Conservation (phyloP, 257 asterid species). For the Penstemon davidsonii region DNA sequence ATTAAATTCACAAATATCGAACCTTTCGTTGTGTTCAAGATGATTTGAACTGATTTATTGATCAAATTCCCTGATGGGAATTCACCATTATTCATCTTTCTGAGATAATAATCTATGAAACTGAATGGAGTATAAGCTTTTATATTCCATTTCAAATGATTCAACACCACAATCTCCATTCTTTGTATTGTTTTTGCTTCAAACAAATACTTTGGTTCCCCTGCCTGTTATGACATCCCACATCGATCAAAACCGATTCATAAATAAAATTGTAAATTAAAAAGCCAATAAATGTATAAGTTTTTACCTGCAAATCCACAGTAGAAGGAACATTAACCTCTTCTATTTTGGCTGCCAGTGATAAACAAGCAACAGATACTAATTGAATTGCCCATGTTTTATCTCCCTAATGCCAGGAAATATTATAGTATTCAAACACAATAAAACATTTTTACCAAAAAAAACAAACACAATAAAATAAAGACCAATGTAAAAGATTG, state of each 20-base stretch:
- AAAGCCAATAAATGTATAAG: neutral
- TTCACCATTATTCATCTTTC: constrained; percentile 38
- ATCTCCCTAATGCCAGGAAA: constrained; percentile 42
- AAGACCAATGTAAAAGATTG: constrained; percentile 22
- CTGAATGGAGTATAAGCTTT: constrained; percentile 62
- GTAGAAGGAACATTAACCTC: constrained; percentile 58
- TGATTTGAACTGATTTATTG: constrained; percentile 49
- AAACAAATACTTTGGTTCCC: constrained; percentile 52
- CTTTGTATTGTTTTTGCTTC: constrained; percentile 57
- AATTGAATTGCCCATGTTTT: constrained; percentile 59
- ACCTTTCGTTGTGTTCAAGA: constrained; percentile 62
- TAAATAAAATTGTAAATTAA: neutral
- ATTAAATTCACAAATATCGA: constrained; percentile 6
- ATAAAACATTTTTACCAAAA: no score
- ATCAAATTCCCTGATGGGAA: constrained; percentile 34
- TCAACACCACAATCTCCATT: constrained; percentile 77
- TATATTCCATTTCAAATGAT: constrained; percentile 67
- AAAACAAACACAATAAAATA: neutral
- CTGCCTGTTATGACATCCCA: constrained; percentile 48
- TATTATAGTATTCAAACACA: neutral
- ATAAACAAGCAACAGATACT: constrained; percentile 69
- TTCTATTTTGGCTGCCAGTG: constrained; percentile 70
- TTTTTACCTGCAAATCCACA: constrained; percentile 64
- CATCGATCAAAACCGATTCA: constrained; percentile 3
- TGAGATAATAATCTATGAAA: constrained; percentile 58